Evolutionary conservation across 2,329 filamentous ascomycete genomes (phyloP).

Genomic region (Phyllosticta capitalensis): DNA sequence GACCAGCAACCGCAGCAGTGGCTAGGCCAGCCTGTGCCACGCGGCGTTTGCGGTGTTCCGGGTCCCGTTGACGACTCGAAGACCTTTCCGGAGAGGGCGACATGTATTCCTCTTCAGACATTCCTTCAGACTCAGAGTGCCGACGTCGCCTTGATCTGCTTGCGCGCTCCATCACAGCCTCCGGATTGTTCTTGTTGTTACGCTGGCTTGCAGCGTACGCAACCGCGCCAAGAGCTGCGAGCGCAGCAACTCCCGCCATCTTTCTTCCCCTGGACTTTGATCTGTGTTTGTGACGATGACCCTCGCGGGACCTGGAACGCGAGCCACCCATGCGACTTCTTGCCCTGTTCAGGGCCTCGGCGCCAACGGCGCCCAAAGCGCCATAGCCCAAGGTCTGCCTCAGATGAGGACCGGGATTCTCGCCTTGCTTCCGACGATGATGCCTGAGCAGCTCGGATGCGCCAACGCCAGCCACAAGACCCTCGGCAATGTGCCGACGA

Average conservation of each 20-base stretch:
- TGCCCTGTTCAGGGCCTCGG: constrained; percentile 45
- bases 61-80: constrained; percentile 33
- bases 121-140: constrained; percentile 16
- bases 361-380: constrained; percentile 51
- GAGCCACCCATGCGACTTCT: constrained; percentile 24
- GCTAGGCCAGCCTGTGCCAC: constrained; percentile 54
- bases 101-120: constrained; percentile 21
- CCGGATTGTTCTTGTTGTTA: constrained; percentile 40
- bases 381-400: constrained; percentile 50
- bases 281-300: constrained; percentile 19
- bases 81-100: constrained; percentile 28
- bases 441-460: constrained; percentile 51
- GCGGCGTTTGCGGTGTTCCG: constrained; percentile 46
- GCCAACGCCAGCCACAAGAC: constrained; percentile 50
- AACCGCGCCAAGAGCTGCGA: constrained; percentile 51
- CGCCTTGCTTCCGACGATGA: constrained; percentile 47
- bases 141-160: constrained; percentile 38
- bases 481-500: constrained; percentile 53
- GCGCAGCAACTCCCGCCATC: constrained; percentile 48
- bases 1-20: constrained; percentile 52
- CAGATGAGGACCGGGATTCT: constrained; percentile 42
- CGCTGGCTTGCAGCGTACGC: constrained; percentile 43
- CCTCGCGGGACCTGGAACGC: background rate
- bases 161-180: constrained; percentile 36
- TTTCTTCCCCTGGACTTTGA: constrained; percentile 37